Base-by-base conservation (phyloP, 1,139 yeast genomes). In the Candida gigantensis region DNA sequence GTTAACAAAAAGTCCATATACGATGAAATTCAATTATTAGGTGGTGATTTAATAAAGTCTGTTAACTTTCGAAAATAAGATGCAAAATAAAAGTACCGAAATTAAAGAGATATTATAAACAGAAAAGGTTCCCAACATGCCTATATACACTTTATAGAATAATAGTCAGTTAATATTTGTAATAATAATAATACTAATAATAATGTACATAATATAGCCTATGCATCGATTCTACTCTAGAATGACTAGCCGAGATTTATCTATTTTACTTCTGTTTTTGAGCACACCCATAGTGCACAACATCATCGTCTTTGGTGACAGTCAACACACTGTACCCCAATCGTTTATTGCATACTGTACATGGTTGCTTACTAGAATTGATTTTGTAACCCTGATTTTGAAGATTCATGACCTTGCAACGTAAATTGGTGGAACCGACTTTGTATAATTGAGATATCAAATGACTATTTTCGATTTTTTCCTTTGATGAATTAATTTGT, bases 1-100 rank as follows among this genome's bases (percentile, higher is more conserved):
- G 66, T 89, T 38, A 88, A 90, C 59, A 82, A 77, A 53, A 82
- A 77, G n/a, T 86, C 92, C 2, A 74, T 87, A 25, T 63, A 84
- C 44, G 74, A 76, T 41, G 96, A 90, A 58, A 82, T 90, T 35
- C 69, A 73, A 36, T 68, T 84, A 30, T 68, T 86, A 37, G 96
- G 96, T 10, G 92, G 89, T 23, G 94, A 85, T 49, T 60, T 79
- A 43, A 62, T 78, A 12, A 59, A 60, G 37, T 47, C 57, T 4
- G 43, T 68, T 34, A 61, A 61, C 45, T 36, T 45, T 20, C 28
- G 28, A 10, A 34, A 34, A 29, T 32, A 30, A 32, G 21, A 29
- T 24, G 18, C 18, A 24, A 6, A 12, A 19, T 8, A 18, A 10
- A 12, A 4, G 6, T 12, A 18, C 12, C 8, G 5, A 18, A 25